Evolutionary conservation across 2,329 filamentous ascomycete genomes (phyloP).

Genomic region (Cercospora nicotianae): DNA sequence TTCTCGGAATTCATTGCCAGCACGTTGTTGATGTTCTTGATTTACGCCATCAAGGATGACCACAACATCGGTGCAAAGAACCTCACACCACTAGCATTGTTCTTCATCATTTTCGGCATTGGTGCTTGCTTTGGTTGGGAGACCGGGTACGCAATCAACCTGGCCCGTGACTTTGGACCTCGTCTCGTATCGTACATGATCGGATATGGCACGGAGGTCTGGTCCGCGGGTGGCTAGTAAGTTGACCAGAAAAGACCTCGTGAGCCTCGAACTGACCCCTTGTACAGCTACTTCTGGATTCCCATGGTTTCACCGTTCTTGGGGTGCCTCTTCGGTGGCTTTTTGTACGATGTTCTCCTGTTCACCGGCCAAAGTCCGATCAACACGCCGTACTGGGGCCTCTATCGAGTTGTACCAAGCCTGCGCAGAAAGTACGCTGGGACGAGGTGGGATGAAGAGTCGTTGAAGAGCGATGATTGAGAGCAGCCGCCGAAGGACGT

Average conservation of each 20-base stretch:
- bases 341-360: slow-evolving; percentile 66
- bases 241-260: slow-evolving; percentile 55
- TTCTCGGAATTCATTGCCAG: slow-evolving; percentile 71
- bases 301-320: slow-evolving; percentile 71
- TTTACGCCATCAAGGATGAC: slow-evolving; percentile 66
- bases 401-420: slow-evolving; percentile 49
- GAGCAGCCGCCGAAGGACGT: slow-evolving; percentile 6
- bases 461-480: slow-evolving; percentile 24
- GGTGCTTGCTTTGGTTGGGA: slow-evolving; percentile 72
- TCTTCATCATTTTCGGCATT: slow-evolving; percentile 73
- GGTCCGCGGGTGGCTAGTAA: slow-evolving; percentile 67
- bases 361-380: slow-evolving; percentile 70
- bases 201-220: slow-evolving; percentile 68
- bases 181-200: slow-evolving; percentile 65
- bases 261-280: not conserved
- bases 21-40: slow-evolving; percentile 67
- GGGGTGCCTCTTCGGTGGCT: slow-evolving; percentile 63
- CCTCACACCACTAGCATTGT: slow-evolving; percentile 60
- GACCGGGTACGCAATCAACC: slow-evolving; percentile 73
- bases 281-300: slow-evolving; percentile 48
- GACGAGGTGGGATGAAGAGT: slow-evolving; percentile 28
- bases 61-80: slow-evolving; percentile 59
- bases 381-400: slow-evolving; percentile 65
- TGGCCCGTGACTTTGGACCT: slow-evolving; percentile 71
- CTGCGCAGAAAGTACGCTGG: slow-evolving; percentile 32